Evolutionary conservation across 202 grass and related monocot genomes (phyloP), one percentile per base, ranked within the genome.

Genomic region (Schoenoplectus triqueter): DNA sequence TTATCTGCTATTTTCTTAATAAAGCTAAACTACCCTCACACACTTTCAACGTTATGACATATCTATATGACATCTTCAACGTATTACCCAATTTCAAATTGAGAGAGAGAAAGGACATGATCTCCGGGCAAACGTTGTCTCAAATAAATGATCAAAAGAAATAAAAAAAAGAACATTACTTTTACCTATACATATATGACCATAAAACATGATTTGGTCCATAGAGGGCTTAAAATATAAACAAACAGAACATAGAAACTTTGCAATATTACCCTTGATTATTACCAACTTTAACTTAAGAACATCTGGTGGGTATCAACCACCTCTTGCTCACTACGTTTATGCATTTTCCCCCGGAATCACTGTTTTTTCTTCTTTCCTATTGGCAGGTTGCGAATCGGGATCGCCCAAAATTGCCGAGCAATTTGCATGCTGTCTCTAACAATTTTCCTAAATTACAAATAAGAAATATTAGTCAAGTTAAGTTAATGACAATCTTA

Each of bases 371-470:
- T 75, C 64, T 62, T 78, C 2, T 22, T 75, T 45, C 70, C 81
- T 90, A 90, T 65, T 94, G 88, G 91, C 94, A 97, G 65, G 86
- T 89, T 19, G 60, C 4, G 51, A 94, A 90, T 77, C 88, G 89
- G 73, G 65, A 89, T 69, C 85, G 89, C 86, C 94, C 94, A 0
- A 97, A 83, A 84, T 69, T 3, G 15, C 87, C 88, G 10, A 88
- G 82, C 76, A 97, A 76, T 41, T 70, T 72, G 90, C 94, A 97
- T 51, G 86, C 80, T 7, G 85, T 69, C 84, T 97, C 92, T 74
- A 97, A 65, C 86, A 97, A 82, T 69, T 90, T 97, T 40, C 94
- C 94, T 94, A 89, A 76, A 87, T 66, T 5, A 66, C 76, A 70
- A 89, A 45, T 17, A 82, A 89, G 22, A 47, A 44, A 45, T 63